Evolutionary conservation across 2,329 filamentous ascomycete genomes (phyloP).

Genomic region (Diaporthe citri): DNA sequence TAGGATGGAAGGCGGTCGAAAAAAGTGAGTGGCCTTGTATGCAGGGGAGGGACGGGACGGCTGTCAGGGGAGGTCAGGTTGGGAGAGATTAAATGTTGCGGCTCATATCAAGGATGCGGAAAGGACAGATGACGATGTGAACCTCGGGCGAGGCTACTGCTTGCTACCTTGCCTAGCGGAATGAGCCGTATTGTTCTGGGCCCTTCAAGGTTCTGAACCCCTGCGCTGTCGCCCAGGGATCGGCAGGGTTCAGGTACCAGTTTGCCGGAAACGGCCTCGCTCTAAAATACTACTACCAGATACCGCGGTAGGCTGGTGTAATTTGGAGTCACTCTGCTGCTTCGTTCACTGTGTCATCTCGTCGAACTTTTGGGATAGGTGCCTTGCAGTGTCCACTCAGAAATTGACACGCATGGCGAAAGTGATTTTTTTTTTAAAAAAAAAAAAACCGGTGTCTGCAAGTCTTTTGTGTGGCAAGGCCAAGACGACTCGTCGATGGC

Average conservation of each 20-base stretch:
- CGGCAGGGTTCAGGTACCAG: conserved; percentile 27
- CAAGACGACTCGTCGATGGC: neutral
- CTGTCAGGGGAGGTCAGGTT: neutral
- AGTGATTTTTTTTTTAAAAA: no score
- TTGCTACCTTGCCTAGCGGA: conserved; percentile 17
- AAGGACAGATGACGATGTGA: conserved; percentile 37
- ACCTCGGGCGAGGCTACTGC: conserved; percentile 12
- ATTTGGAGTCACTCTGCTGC: neutral
- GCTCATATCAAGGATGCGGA: neutral
- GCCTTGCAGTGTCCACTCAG: neutral
- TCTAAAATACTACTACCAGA: neutral
- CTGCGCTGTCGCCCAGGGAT: neutral
- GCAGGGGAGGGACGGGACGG: neutral
- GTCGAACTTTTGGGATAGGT: no score
- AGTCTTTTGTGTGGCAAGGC: neutral
- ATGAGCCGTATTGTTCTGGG: conserved; percentile 2
- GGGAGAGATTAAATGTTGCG: neutral
- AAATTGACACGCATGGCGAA: neutral
- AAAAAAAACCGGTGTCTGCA: neutral
- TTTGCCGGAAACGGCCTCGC: conserved; percentile 1
- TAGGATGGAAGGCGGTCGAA: neutral
- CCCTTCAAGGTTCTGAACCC: conserved; percentile 9
- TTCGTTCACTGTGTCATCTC: neutral
- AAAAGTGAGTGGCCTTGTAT: neutral
- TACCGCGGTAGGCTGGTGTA: no score